phyloP scores from a whole-genome alignment of 352 stramenopile species.

The Elongisporangium anandrum region DNA sequence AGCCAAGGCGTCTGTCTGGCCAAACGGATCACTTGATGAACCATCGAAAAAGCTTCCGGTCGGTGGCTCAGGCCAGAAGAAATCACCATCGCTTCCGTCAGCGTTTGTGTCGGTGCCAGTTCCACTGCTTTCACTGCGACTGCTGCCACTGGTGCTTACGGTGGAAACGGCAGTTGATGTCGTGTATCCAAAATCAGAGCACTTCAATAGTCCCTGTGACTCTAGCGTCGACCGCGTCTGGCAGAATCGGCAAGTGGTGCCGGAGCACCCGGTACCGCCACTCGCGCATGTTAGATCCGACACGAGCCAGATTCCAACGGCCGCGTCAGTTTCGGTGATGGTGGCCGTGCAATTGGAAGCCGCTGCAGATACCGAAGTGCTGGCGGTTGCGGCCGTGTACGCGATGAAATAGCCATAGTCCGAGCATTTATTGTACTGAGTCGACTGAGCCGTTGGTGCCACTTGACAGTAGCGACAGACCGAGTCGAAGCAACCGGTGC shows the following conservation, averaged over 20 bases:
- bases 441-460: conserved; percentile 3
- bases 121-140: background rate
- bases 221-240: conserved; percentile 26
- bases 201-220: conserved; percentile 23
- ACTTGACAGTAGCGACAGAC: conserved; percentile 26
- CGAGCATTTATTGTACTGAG: conserved; percentile 10
- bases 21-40: background rate
- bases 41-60: background rate
- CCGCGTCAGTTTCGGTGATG: background rate
- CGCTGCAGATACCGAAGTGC: background rate
- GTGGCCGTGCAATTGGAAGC: background rate
- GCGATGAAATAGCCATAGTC: background rate
- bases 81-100: background rate
- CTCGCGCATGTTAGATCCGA: conserved; percentile 12
- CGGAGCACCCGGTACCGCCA: conserved; percentile 33
- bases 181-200: background rate
- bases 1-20: background rate
- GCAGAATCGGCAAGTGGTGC: conserved; percentile 29
- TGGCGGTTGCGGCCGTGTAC: background rate
- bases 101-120: background rate
- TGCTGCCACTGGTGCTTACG: background rate
- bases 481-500: conserved; percentile 25
- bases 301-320: background rate
- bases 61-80: background rate
- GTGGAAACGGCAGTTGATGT: background rate